Evolutionary conservation across 768 basidiomycete species (phyloP), one percentile per base, ranked within the genome.

Genomic region (Hirschioporus abietinus): DNA sequence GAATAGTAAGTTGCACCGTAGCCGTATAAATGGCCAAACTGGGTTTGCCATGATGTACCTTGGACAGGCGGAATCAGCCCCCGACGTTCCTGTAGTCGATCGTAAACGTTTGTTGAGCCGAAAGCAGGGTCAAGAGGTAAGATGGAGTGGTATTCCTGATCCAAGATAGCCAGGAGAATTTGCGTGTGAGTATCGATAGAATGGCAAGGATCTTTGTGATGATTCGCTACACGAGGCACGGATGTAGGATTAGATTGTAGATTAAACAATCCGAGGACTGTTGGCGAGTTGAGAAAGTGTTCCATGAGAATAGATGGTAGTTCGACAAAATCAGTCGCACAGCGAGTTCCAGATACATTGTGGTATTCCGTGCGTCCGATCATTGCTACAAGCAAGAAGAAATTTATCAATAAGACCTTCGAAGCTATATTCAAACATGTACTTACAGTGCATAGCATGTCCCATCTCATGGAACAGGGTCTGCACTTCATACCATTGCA

Each of bases 401-500:
- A 66, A 35, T 60, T n/a, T 36, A 64, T 34, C 20, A 60, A 69
- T 35, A 58, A 60, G 58, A n/a, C n/a, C n/a, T 30, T 30, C 30
- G 30, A 30, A 30, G 30, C 30, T 27, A 63, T 57, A 35, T 34
- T 27, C 23, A 52, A 65, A 60, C 30, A 58, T 15, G n/a, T 18
- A 82, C 95, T 83, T 73, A 98, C 97, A 99, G 75, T 99, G 97
- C 86, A 99, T 95, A 12, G 97, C 97, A 78, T 99, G 97, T 0
- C 97, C 97, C 95, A 99, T 97, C 78, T 99, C 97, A 72, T 99
- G 97, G 78, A 95, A 97, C 25, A 99, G 79, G 1, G 96, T 99
- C 74, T 91, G 82, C 9, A 98, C 93, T 71, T 99, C 95, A 71
- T 91, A 90, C 95, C 96, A 99, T 66, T 89, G 88, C 24, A 99